Conservation (phyloP, 2,329 filamentous ascomycete species). For the Clonostachys chloroleuca region DNA sequence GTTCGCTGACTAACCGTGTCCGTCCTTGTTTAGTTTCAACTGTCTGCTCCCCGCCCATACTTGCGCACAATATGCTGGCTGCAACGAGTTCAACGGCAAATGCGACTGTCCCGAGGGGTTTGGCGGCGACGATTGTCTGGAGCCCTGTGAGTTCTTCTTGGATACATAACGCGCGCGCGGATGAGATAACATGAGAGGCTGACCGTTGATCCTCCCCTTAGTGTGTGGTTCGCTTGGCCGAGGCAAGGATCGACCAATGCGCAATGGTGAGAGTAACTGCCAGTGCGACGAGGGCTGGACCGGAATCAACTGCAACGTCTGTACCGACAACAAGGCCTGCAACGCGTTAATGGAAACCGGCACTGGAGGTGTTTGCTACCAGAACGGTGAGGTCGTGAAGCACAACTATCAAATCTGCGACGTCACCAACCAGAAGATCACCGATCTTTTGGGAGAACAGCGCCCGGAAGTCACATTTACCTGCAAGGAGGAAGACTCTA, state of each 20-base stretch:
- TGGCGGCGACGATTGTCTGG: constrained; percentile 87
- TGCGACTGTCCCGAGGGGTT: constrained; percentile 91
- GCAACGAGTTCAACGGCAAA: constrained; percentile 86
- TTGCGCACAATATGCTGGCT: constrained; percentile 86
- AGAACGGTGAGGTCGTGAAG: constrained; percentile 83
- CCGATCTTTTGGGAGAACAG: constrained; percentile 77
- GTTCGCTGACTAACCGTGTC: constrained; percentile 6
- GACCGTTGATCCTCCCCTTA: constrained; percentile 9
- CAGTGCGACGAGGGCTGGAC: constrained; percentile 90
- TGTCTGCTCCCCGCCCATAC: constrained; percentile 90
- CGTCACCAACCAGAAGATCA: constrained; percentile 93
- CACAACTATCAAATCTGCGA: constrained; percentile 98
- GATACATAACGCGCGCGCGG: not conserved
- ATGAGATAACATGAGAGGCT: not conserved
- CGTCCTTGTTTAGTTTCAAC: constrained; percentile 72
- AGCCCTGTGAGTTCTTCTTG: constrained; percentile 55
- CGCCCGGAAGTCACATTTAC: constrained; percentile 93
- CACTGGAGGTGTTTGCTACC: constrained; percentile 85
- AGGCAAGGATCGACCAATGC: constrained; percentile 72
- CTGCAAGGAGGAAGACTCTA: constrained; percentile 68
- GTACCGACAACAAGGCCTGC: constrained; percentile 77
- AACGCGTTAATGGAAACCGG: constrained; percentile 81
- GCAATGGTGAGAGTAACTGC: constrained; percentile 66
- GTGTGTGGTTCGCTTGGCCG: constrained; percentile 86
- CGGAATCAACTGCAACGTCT: constrained; percentile 98